Evolutionary conservation across 768 basidiomycete genomes (phyloP), one percentile per base, ranked within the genome.

Genomic region (Boletus vermiculosoides): DNA sequence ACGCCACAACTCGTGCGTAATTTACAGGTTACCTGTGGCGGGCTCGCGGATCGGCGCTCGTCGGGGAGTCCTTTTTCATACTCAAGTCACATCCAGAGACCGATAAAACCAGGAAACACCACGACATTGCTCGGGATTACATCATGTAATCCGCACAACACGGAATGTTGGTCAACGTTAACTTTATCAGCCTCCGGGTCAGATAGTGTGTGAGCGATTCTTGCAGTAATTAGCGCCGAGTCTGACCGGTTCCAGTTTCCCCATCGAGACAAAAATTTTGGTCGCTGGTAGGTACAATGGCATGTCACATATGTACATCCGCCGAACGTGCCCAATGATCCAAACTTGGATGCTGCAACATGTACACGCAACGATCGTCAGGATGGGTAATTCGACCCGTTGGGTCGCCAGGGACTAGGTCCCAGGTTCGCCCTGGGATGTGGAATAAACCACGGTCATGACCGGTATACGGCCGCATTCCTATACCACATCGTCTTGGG

Each of bases 401-500:
- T 1, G 18, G 37, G 37, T n/a, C 8, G 5, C 36, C 15, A 36
- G 36, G 36, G 16, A 37, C 36, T 12, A 10, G 30, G 30, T 31
- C 30, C 33, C 13, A 15, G 9, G 34, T 33, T 16, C 18, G 3
- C 8, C 16, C 18, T 39, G 9, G 39, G 3, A 9, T n/a, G 37
- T n/a, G 39, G 10, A 40, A 40, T 40, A n/a, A 9, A n/a, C n/a
- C 9, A 10, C n/a, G n/a, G 8, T 40, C 18, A n/a, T n/a, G n/a
- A 39, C 9, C 8, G 18, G 37, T n/a, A n/a, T n/a, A n/a, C n/a
- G n/a, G n/a, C n/a, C n/a, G 13, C 5, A n/a, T 8, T 39, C 37
- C 25, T 57, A 65, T 39, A 33, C 51, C 31, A 4, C 39, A 5
- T 55, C 49, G 22, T 44, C 20, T 31, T 23, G 51, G 25, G 20